Conservation (phyloP, 768 basidiomycete genomes). For the Lactarius sp. region DNA sequence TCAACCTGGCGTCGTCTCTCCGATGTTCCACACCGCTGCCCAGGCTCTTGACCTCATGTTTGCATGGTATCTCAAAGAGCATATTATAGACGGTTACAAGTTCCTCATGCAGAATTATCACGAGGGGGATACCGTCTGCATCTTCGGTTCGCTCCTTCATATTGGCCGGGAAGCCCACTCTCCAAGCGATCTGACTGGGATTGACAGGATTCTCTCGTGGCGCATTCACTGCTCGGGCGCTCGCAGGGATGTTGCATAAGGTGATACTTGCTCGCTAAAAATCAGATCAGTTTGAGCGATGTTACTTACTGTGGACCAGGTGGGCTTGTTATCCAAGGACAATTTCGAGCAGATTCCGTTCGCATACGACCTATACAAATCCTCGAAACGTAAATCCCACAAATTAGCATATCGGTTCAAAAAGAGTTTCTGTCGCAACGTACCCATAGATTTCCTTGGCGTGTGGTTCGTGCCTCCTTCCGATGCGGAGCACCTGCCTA, state of each 20-base stretch:
- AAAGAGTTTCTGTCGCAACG: slow-evolving; percentile 56
- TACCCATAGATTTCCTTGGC: slow-evolving; percentile 70
- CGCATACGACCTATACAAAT: slow-evolving; percentile 67
- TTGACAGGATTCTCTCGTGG: slow-evolving; percentile 69
- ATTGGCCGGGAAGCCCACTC: background rate
- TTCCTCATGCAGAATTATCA: slow-evolving; percentile 76
- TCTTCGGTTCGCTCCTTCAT: slow-evolving; percentile 51
- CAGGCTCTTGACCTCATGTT: slow-evolving; percentile 61
- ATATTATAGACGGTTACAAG: slow-evolving; percentile 13
- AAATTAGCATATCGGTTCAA: slow-evolving; percentile 62
- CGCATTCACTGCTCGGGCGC: slow-evolving; percentile 59
- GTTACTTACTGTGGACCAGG: slow-evolving; percentile 34
- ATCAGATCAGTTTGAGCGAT: background rate
- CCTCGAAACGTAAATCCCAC: slow-evolving; percentile 43
- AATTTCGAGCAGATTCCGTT: slow-evolving; percentile 67
- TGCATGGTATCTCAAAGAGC: slow-evolving; percentile 57
- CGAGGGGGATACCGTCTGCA: slow-evolving; percentile 63
- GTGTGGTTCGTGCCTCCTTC: slow-evolving; percentile 49
- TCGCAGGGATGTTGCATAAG: slow-evolving; percentile 74
- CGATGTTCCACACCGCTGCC: slow-evolving; percentile 52
- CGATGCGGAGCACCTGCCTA: background rate
- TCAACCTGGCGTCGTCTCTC: slow-evolving; percentile 60
- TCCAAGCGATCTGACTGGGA: background rate
- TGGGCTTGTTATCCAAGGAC: slow-evolving; percentile 63
- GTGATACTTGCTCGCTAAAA: slow-evolving; percentile 31